A percentile compares a stretch with the other conserved stretches of the same genome.
Conservation (phyloP, 257 asterid genomes). For the Scutellaria barbata region DNA sequence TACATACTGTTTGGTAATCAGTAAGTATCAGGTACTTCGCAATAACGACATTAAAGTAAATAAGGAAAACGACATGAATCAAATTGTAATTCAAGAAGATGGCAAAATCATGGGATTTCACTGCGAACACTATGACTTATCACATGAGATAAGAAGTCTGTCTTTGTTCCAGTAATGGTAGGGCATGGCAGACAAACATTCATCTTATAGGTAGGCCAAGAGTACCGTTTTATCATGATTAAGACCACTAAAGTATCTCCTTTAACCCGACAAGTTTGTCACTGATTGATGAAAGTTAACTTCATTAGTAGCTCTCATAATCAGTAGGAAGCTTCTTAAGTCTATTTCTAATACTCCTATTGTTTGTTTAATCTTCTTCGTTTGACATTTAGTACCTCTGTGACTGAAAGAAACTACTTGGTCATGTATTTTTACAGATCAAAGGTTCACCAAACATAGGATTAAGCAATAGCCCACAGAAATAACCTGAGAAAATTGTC, state of each 20-base stretch:
- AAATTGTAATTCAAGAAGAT: conserved; percentile 21
- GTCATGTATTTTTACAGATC: conserved; percentile 21
- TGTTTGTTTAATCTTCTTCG: conserved; percentile 25
- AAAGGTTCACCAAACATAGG: conserved; percentile 21
- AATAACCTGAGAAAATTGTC: conserved; percentile 8
- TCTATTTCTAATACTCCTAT: conserved; percentile 29
- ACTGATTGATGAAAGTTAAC: conserved; percentile 30
- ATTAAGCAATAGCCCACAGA: conserved; percentile 33
- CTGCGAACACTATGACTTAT: neutral
- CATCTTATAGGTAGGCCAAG: conserved; percentile 21
- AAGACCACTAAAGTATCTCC: conserved; percentile 30
- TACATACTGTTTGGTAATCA: neutral
- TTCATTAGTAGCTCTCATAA: conserved; percentile 34
- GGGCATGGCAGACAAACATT: neutral
- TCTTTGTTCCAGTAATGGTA: conserved; percentile 13
- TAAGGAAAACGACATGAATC: neutral
- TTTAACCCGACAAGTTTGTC: conserved; percentile 34
- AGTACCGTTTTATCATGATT: conserved; percentile 23
- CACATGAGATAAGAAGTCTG: neutral
- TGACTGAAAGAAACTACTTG: conserved; percentile 37
- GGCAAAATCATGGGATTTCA: conserved; percentile 11
- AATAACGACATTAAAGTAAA: conserved; percentile 1
- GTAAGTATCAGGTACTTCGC: neutral
- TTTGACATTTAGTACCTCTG: conserved; percentile 20
- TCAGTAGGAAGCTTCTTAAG: conserved; percentile 40